Conservation (phyloP, 2,329 filamentous ascomycete species). For the Aspergillus sp. region DNA sequence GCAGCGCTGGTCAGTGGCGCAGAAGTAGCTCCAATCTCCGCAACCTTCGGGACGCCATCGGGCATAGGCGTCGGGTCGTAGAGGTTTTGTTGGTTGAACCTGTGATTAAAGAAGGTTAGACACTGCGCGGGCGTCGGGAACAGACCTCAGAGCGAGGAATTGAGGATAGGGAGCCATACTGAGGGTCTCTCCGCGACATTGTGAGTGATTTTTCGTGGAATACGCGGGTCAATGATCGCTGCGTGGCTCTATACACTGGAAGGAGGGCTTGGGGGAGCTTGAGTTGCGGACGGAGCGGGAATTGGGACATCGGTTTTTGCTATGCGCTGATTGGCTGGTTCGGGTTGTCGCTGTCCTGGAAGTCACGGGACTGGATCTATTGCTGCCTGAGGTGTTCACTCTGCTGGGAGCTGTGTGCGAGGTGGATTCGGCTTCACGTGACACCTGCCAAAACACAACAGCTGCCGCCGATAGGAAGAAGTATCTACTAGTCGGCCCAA, state of each 20-base stretch:
- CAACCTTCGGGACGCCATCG: constrained; percentile 84
- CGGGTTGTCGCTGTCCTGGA: background rate
- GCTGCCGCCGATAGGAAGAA: background rate
- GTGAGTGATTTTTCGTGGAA: constrained; percentile 9
- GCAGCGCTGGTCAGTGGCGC: constrained; percentile 87
- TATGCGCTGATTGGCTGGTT: constrained; percentile 34
- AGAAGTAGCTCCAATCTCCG: constrained; percentile 89
- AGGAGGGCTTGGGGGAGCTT: constrained; percentile 3
- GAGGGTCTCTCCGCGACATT: constrained; percentile 23
- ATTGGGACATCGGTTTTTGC: constrained; percentile 35
- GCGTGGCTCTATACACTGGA: background rate
- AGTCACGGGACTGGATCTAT: background rate
- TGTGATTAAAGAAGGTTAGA: constrained; percentile 42
- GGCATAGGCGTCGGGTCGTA: constrained; percentile 96
- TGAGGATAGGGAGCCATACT: constrained; percentile 17
- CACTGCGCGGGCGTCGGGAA: background rate
- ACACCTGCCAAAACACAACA: constrained; percentile 19
- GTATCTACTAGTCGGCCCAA: background rate
- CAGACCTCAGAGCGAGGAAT: constrained; percentile 15
- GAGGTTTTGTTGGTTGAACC: constrained; percentile 92
- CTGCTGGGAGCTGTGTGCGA: background rate
- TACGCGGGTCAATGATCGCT: background rate
- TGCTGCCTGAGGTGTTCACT: constrained; percentile 8
- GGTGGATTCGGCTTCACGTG: constrained; percentile 11
- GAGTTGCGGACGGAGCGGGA: constrained; percentile 24